Evolutionary conservation across 2,329 filamentous ascomycete genomes (phyloP).

Genomic region (Aspergillus sp.): DNA sequence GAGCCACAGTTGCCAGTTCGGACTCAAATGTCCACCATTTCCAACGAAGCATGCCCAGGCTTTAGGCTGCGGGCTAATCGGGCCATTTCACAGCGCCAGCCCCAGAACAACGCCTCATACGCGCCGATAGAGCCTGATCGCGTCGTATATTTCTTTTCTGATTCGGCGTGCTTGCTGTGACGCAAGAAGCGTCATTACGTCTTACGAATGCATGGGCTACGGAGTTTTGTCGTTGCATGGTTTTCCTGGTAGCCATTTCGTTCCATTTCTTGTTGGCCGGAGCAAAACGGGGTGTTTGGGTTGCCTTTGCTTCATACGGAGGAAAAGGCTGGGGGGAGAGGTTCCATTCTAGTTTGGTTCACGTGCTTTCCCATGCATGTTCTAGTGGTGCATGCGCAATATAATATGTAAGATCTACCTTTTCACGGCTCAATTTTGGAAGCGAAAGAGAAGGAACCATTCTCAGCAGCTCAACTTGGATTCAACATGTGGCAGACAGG

Average conservation of each 20-base stretch:
- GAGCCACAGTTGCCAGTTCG: slow-evolving; percentile 32
- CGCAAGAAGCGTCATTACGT: slow-evolving; percentile 27
- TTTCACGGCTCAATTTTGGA: not conserved
- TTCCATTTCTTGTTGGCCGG: slow-evolving; percentile 23
- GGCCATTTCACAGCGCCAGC: not conserved
- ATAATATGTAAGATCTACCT: slow-evolving; percentile 24
- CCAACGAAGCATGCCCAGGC: not conserved
- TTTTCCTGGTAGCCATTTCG: slow-evolving; percentile 26
- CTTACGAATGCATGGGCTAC: slow-evolving; percentile 40
- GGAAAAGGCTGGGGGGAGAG: slow-evolving; percentile 9
- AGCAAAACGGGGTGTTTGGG: slow-evolving; percentile 25
- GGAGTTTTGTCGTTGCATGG: slow-evolving; percentile 38
- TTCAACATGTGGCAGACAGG: not conserved
- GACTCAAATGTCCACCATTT: not conserved
- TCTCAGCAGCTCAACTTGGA: not conserved
- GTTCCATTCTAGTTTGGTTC: slow-evolving; percentile 1
- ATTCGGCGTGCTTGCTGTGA: slow-evolving; percentile 18
- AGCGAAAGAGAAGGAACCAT: not conserved
- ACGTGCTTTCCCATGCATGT: not conserved
- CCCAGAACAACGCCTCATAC: not conserved
- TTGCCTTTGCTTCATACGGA: slow-evolving; percentile 15
- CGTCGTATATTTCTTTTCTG: slow-evolving; percentile 10
- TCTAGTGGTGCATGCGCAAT: slow-evolving; percentile 18
- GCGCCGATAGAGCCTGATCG: slow-evolving; percentile 1
- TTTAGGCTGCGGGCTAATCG: not conserved